Base-by-base conservation (phyloP, 2,329 filamentous ascomycete species). In the Claviceps maximensis region DNA sequence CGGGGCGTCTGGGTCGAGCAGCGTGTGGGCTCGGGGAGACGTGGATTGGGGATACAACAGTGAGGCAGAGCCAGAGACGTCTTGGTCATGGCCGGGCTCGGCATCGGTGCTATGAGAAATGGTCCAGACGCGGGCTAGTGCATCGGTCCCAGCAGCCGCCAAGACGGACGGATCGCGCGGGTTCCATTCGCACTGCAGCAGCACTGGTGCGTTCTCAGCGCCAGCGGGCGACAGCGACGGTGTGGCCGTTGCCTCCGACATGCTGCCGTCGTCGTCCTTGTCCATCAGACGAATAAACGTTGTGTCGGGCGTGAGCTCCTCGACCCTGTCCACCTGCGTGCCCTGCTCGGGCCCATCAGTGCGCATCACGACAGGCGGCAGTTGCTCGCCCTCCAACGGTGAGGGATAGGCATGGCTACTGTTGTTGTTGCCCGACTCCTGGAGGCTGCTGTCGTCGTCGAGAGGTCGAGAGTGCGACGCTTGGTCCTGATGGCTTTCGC, bases 131-230 rank as follows among this genome's bases (percentile, higher is more conserved):
- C 80, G 80, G 73, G 80, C 81, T 79, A 84, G 79, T 69, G 80
- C 79, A 73, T 84, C 81, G 66, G 79, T 83, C 62, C 81, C 81
- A 71, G 78, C 80, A 74, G 79, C 80, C 68, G 80, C 81, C 74
- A 84, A 74, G 69, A 82, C 71, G 55, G 76, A 79, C 66, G 80
- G 77, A 72, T 84, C 76, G 68, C 67, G 74, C 60, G 81, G 81
- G 73, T 78, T 83, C 78, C 80, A 84, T 74, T 82, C 79, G 75
- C 80, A 83, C 68, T 83, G 79, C 71, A 84, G 74, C 67, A 84
- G 70, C 62, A 82, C 75, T 64, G 80, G 78, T 68, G 73, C 72
- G 62, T 75, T 78, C 63, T 79, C 76, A 57, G 63, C 61, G 56
- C 67, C 65, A 53, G 61, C 59, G 58, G 70, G 67, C 25, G 69